Evolutionary conservation across 768 basidiomycete species (phyloP).

Genomic region (Lactifluus echinatus): DNA sequence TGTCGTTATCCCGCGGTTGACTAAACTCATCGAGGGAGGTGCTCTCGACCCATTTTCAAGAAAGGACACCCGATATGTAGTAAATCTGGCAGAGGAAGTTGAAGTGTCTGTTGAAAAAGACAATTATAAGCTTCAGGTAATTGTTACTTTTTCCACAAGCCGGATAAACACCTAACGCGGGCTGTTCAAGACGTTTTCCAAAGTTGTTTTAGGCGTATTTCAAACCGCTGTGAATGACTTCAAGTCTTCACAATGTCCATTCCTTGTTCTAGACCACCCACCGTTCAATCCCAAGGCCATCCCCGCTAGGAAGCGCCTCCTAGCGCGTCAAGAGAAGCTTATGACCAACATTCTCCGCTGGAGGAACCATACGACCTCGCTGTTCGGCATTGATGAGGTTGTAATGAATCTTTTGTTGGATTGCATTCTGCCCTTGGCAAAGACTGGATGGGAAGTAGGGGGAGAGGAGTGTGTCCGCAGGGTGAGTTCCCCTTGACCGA

Average conservation of each 20-base stretch:
- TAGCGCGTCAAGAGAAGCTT: conserved; percentile 61
- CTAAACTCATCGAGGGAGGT: conserved; percentile 68
- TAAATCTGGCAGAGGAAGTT: conserved; percentile 75
- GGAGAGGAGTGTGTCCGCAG: conserved; percentile 55
- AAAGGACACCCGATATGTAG: conserved; percentile 46
- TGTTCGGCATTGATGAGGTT: conserved; percentile 46
- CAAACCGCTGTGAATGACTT: conserved; percentile 46
- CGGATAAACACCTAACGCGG: not conserved
- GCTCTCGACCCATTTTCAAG: conserved; percentile 77
- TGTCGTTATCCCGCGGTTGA: conserved; percentile 65
- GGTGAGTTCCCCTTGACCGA: conserved; percentile 34
- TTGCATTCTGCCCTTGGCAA: conserved; percentile 56
- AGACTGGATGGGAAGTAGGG: conserved; percentile 82
- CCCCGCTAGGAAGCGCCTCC: conserved; percentile 60
- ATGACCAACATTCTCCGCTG: conserved; percentile 65
- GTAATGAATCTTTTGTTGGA: conserved; percentile 48
- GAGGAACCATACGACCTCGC: conserved; percentile 62
- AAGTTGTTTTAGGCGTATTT: conserved; percentile 45
- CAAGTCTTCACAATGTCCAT: conserved; percentile 42
- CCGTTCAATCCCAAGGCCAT: conserved; percentile 73
- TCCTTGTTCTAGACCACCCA: conserved; percentile 33
- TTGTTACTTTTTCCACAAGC: conserved; percentile 14
- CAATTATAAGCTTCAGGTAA: conserved; percentile 56
- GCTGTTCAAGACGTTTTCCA: conserved; percentile 43
- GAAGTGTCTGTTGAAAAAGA: conserved; percentile 63